These are phyloP conservation scores for Tolypocladium amazonense DNA, from an alignment of 2,329 filamentous ascomycete genomes.

Conservation along the genomic window DNA sequence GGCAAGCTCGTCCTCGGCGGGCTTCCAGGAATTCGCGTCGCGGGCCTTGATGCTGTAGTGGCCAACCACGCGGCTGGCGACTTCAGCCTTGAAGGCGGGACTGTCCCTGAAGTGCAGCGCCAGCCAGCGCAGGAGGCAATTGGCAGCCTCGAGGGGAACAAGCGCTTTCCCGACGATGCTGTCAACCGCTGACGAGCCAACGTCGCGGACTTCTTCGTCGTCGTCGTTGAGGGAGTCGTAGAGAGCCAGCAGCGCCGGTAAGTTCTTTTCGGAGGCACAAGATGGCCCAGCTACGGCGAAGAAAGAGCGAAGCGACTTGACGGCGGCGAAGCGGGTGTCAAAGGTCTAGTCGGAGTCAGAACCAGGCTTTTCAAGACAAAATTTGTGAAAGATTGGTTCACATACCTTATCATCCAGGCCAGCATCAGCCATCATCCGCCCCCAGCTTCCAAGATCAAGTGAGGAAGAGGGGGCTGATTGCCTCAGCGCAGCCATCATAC, in stretches of 20 bases:
- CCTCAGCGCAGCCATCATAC: conserved; percentile 26
- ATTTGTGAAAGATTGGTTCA: not conserved
- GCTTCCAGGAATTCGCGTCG: conserved; percentile 5
- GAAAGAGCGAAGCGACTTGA: conserved; percentile 43
- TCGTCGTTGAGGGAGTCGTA: conserved; percentile 80
- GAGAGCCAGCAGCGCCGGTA: conserved; percentile 52
- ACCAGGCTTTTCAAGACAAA: not conserved
- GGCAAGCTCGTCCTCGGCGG: conserved; percentile 28
- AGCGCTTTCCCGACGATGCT: conserved; percentile 33
- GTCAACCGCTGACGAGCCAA: conserved; percentile 42
- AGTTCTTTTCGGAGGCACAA: conserved; percentile 22
- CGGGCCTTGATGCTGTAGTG: conserved; percentile 6
- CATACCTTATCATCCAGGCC: conserved; percentile 36
- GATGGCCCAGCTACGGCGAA: conserved; percentile 17
- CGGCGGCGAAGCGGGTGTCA: conserved; percentile 52
- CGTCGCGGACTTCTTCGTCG: conserved; percentile 74
- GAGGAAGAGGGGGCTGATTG: conserved; percentile 7
- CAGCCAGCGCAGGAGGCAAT: conserved; percentile 33
- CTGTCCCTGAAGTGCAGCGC: conserved; percentile 20
- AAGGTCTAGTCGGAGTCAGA: conserved; percentile 36
- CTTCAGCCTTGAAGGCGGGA: conserved; percentile 26
- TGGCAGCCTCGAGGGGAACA: conserved; percentile 36
- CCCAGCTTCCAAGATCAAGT: conserved; percentile 29
- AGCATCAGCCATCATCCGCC: conserved; percentile 36
- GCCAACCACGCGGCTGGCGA: conserved; percentile 30